Base-by-base conservation (phyloP, 2,329 filamentous ascomycete species). In the Didymella exigua region DNA sequence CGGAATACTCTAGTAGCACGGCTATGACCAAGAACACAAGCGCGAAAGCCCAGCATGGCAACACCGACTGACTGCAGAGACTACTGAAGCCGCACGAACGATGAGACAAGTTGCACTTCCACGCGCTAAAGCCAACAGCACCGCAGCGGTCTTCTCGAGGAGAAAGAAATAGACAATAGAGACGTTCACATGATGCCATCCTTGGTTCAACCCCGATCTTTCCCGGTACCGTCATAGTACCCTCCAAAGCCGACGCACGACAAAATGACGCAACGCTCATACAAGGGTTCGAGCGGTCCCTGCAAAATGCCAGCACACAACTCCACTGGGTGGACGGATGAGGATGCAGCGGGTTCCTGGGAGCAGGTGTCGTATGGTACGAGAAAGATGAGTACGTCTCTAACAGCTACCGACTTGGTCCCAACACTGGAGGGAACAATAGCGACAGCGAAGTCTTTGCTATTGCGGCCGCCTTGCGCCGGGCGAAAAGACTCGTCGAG, bases 371-470 rank as follows among this genome's bases (percentile, higher is more conserved):
- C 5, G 51, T 41, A 5, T 53, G 42, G 44, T n/a, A 24, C 1
- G 31, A 29, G 2, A 14, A 16, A 2, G 34, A 46, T 23, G n/a
- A 19, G 7, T 19, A 11, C 2, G 3, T 34, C 8, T 11, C 4
- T 7, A 4, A n/a, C 7, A n/a, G 8, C 18, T 34, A 16, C 5
- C 33, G 11, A n/a, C 43, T 62, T 1, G 57, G 55, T 0, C 30
- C 7, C 11, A 19, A 31, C 10, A 53, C 44, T 11, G 30, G 24
- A 14, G 54, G 52, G 8, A 29, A 23, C 2, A 23, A 7, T 13
- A 2, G 4, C 1, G 58, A 63, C n/a, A 45, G 50, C 2, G 56
- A 63, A 18, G 4, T 61, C 1, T 58, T 40, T 21, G 58, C 41
- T 4, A 54, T 63, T 13, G 56, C 42, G 5, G 58, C 54, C 16